Base-by-base conservation (phyloP, 2,329 filamentous ascomycete species). In the Cytospora chrysosperma region DNA sequence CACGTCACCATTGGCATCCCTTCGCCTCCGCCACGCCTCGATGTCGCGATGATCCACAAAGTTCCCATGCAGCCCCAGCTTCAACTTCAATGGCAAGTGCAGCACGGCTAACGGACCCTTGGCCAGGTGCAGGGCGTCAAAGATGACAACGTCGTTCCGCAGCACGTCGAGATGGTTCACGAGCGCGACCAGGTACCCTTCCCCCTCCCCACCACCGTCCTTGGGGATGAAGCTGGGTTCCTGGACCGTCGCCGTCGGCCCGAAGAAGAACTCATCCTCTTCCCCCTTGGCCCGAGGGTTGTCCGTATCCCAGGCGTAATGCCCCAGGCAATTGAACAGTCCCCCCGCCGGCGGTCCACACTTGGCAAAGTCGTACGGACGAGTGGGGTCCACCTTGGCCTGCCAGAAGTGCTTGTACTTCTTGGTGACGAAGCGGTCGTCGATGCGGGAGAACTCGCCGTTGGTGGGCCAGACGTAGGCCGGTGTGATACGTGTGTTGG, bases 191-290 rank as follows among this genome's bases (percentile, higher is more conserved):
- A 77, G 74, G 66, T 82, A 84, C 1, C 82, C 82, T 59, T 84
- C 80, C 0, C 81, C 82, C 67, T 85, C 81, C 1, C 62, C 71
- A 0, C 72, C 75, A 24, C 75, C 73, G 0, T 70, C 70, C 34
- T 74, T 73, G 0, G 82, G 82, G 15, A 85, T 78, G 62, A 85
- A 85, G 0, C 81, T 77, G 0, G 82, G 82, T 65, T 85, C 82
- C 69, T 85, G 82, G 65, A 83, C 80, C 0, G 80, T 80, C 28
- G 75, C 75, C 1, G 76, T 81, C 4, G 72, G 74, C 0, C 80
- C 79, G 0, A 79, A 74, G 62, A 77, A 82, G 68, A 75, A 83
- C 13, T 78, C 73, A 43, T 80, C 75, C 30, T 76, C 73, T 1
- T 68, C 59, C 0, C 75, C 76, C 7, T 73, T 75, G 1, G 65